Evolutionary conservation across 768 basidiomycete species (phyloP).

Genomic region (Lactarius vividus): DNA sequence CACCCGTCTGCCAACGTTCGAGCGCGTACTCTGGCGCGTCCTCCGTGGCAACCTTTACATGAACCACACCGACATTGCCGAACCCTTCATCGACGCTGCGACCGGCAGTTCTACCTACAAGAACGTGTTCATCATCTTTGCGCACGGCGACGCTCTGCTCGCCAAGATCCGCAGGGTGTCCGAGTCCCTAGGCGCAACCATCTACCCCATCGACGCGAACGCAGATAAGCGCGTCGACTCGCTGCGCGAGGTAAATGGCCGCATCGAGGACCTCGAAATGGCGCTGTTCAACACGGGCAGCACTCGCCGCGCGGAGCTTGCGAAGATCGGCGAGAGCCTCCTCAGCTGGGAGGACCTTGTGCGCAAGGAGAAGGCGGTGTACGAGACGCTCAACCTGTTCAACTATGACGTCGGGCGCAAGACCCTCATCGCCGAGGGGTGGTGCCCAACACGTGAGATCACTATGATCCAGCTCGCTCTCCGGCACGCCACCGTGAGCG

Average conservation of each 20-base stretch:
- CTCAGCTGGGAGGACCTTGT: slow-evolving; percentile 94
- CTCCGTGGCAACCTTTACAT: slow-evolving; percentile 97
- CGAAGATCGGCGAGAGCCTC: slow-evolving; percentile 80
- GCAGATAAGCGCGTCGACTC: slow-evolving; percentile 89
- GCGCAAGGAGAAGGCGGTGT: slow-evolving; percentile 92
- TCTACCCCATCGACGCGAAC: slow-evolving; percentile 95
- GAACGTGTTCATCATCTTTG: slow-evolving; percentile 99
- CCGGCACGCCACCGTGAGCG: slow-evolving; percentile 74
- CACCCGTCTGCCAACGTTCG: slow-evolving; percentile 85
- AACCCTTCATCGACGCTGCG: slow-evolving; percentile 86
- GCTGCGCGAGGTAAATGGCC: slow-evolving; percentile 80
- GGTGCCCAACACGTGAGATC: slow-evolving; percentile 95
- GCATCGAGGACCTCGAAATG: slow-evolving; percentile 88
- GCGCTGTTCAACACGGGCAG: slow-evolving; percentile 87
- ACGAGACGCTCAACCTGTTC: slow-evolving; percentile 92
- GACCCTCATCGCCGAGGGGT: slow-evolving; percentile 95
- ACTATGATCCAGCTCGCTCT: slow-evolving; percentile 81
- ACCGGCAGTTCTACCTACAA: slow-evolving; percentile 86
- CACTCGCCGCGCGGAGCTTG: slow-evolving; percentile 78
- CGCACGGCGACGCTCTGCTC: slow-evolving; percentile 90
- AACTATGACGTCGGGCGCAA: slow-evolving; percentile 92
- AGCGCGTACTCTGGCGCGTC: slow-evolving; percentile 97
- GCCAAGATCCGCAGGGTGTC: slow-evolving; percentile 97
- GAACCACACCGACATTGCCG: slow-evolving; percentile 95
- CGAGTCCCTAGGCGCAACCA: slow-evolving; percentile 97